A percentile compares a stretch with the other conserved stretches of the same genome.
Evolutionary conservation across 345 rosid species (phyloP).

Genomic region (Dipteronia sinensis): DNA sequence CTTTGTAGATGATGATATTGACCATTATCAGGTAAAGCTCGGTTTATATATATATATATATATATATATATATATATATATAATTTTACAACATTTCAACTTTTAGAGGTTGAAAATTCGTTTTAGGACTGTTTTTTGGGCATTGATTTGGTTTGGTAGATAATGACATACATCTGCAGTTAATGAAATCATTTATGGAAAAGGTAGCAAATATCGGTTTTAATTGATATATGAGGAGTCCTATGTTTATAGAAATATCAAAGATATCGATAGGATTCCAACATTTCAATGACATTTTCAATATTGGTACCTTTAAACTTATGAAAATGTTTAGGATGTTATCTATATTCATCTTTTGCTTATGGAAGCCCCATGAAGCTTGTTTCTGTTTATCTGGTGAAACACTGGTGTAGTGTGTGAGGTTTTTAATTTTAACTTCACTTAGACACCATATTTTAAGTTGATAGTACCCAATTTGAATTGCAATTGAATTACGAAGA

Average conservation of each 20-base stretch:
- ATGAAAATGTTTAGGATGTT: no score
- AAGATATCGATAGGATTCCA: background rate
- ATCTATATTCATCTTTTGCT: background rate
- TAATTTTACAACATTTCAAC: background rate
- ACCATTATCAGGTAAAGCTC: constrained; percentile 54
- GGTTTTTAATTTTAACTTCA: no score
- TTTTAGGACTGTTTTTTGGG: background rate
- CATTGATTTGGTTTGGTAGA: no score
- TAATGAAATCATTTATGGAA: background rate
- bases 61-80: background rate
- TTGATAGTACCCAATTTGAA: background rate
- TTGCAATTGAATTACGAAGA: background rate
- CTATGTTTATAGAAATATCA: background rate
- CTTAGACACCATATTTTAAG: background rate
- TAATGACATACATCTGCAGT: background rate
- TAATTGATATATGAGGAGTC: background rate
- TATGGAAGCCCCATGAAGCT: background rate
- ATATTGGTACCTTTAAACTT: background rate
- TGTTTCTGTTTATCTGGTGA: background rate
- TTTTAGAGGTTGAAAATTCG: no score
- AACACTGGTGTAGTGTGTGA: no score
- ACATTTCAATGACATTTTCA: background rate
- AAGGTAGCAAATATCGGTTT: background rate
- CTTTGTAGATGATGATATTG: constrained; percentile 47
- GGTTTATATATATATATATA: background rate